Evolutionary conservation across 306 rosid species (phyloP).

Genomic region (Dryas octopetala): DNA sequence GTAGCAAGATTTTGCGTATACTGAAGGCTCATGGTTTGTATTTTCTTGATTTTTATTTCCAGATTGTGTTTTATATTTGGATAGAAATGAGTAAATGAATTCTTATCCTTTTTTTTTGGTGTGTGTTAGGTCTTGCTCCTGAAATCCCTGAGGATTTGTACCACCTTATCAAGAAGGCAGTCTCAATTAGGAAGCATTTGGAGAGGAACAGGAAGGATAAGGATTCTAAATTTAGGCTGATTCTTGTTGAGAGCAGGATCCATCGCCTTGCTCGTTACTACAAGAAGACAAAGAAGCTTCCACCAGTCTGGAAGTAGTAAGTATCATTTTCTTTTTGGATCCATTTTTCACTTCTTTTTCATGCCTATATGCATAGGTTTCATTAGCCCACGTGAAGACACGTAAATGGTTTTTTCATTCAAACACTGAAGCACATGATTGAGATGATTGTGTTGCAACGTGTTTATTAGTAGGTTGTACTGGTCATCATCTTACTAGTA

Average conservation of each 20-base stretch:
- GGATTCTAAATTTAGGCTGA: conserved; percentile 88
- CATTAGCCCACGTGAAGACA: not conserved
- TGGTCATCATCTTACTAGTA: not conserved
- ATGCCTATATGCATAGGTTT: not conserved
- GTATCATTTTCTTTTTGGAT: not conserved
- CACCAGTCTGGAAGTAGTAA: conserved; percentile 90
- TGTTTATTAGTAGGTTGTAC: not conserved
- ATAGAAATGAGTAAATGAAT: not conserved
- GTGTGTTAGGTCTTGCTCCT: conserved; percentile 72
- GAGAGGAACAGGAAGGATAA: conserved; percentile 89
- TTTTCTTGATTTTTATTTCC: not conserved
- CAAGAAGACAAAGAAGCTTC: conserved; percentile 93
- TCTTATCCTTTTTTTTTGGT: not conserved
- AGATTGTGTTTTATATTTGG: not conserved
- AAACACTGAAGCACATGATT: not conserved
- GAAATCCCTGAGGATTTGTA: conserved; percentile 93
- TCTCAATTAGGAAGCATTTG: conserved; percentile 78
- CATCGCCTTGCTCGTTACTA: conserved; percentile 85
- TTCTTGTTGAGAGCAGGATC: conserved; percentile 88
- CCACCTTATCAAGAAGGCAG: conserved; percentile 89
- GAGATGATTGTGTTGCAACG: not conserved
- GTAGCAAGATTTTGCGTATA: conserved; percentile 74
- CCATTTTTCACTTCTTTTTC: not conserved
- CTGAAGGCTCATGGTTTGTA: conserved; percentile 73
- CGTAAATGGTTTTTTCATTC: not conserved